Evolutionary conservation across 139 green algal species (phyloP), one percentile per base, ranked within the genome.

Genomic region (Trebouxia sp.): DNA sequence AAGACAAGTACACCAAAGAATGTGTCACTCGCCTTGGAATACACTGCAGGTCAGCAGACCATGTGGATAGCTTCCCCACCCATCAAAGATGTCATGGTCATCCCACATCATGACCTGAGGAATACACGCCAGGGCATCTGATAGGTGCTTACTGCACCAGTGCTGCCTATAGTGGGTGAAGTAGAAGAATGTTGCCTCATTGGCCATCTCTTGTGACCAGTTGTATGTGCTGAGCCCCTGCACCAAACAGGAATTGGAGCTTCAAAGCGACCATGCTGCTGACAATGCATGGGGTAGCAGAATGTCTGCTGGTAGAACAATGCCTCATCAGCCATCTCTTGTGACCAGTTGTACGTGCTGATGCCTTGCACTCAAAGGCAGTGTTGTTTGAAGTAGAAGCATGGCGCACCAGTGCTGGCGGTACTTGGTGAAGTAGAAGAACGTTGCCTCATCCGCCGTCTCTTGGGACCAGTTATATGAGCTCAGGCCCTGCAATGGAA

Each of bases 21-120:
- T 53, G 47, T 53, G 47, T 26, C 15, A 37, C 67, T 8, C 50
- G 86, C 85, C 81, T 85, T 88, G 65, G 83, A 94, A 94, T 26
- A 93, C 86, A 6, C 55, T 39, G 81, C 91, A 91, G 28, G 45
- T 48, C 72, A 92, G 88, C 48, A 92, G 83, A 14, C 85, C 26
- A 4, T 65, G 15, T 0, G 85, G 84, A 72, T 95, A 95, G 28
- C 69, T 87, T 38, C 92, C 92, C 83, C 86, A 95, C 12, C 87
- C 87, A 76, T 89, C 86, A 48, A 90, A 96, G 72, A 95, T 92
- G 79, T 95, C 91, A 50, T 94, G 90, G 47, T 94, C 90, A 55
- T 91, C 89, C 84, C 82, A 93, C 22, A 87, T 87, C 41, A 80
- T 62, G 17, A 83, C 77, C 76, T 85, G 77, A 2, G 88, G 88